A percentile compares a stretch with the other conserved stretches of the same genome.
Conservation (phyloP, 1,139 yeast species). For the Kodamaea sp. region DNA sequence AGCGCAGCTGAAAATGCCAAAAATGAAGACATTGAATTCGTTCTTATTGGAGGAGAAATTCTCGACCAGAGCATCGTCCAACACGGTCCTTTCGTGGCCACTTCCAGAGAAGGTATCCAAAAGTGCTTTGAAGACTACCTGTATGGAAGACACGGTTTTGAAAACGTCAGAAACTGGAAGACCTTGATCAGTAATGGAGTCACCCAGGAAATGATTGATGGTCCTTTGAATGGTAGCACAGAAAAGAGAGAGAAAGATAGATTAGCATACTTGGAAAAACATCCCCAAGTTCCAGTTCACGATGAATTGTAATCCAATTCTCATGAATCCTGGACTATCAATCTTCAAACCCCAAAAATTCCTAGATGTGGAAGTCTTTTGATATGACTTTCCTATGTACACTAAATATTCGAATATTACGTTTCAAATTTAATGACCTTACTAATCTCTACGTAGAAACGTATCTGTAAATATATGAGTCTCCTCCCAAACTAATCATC, state of each 20-base stretch:
- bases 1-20: conserved; percentile 6
- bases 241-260: conserved; percentile 34
- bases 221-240: conserved; percentile 38
- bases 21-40: conserved; percentile 50
- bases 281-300: conserved; percentile 2
- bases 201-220: conserved; percentile 44
- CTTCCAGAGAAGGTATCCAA: conserved; percentile 53
- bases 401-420: not conserved
- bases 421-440: no score
- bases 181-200: conserved; percentile 68
- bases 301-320: conserved; percentile 1
- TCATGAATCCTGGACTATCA: no score
- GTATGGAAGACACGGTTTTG: conserved; percentile 70
- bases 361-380: not conserved
- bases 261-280: conserved; percentile 24
- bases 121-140: conserved; percentile 75
- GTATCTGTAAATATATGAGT: no score
- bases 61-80: conserved; percentile 80
- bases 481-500: no score
- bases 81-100: conserved; percentile 88
- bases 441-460: no score
- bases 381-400: no score
- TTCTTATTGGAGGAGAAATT: conserved; percentile 74
- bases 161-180: conserved; percentile 66
- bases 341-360: not conserved